Conservation (phyloP, 768 basidiomycete species). For the Pulveroboletus sp. region DNA sequence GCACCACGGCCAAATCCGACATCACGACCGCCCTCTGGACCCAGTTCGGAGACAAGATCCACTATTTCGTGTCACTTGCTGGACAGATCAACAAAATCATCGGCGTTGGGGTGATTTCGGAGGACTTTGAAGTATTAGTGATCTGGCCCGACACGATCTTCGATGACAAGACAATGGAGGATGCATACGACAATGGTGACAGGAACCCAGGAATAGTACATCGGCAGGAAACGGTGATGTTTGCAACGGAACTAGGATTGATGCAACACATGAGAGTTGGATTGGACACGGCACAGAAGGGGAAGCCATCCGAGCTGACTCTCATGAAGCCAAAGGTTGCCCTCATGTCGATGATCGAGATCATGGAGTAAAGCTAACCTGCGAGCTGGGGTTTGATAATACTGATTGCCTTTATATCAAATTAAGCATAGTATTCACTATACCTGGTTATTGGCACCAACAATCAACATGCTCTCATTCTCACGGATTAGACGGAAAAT, state of each 20-base stretch:
- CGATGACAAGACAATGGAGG: conserved; percentile 19
- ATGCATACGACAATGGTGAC: conserved; percentile 23
- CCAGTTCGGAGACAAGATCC: conserved; percentile 41
- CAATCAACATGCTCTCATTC: no score
- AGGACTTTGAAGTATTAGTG: conserved; percentile 24
- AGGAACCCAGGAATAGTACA: neutral
- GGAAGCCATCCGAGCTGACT: conserved; percentile 18
- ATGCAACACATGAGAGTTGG: conserved; percentile 19
- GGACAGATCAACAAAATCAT: conserved; percentile 39
- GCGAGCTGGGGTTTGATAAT: no score
- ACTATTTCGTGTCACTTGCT: conserved; percentile 41
- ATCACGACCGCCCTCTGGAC: conserved; percentile 38
- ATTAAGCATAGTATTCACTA: no score
- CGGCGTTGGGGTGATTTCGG: conserved; percentile 21
- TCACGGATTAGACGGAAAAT: no score
- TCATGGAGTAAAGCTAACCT: conserved; percentile 12
- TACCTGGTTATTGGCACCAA: no score
- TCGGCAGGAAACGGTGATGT: conserved; percentile 20
- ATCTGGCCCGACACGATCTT: conserved; percentile 11
- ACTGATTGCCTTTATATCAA: no score
- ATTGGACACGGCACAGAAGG: conserved; percentile 5
- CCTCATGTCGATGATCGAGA: conserved; percentile 26
- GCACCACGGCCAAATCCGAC: conserved; percentile 11
- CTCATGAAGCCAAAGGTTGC: conserved; percentile 35
- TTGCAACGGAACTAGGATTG: conserved; percentile 34